Evolutionary conservation across 352 stramenopile genomes (phyloP).

Genomic region (Phytophthora fragariaefolia): DNA sequence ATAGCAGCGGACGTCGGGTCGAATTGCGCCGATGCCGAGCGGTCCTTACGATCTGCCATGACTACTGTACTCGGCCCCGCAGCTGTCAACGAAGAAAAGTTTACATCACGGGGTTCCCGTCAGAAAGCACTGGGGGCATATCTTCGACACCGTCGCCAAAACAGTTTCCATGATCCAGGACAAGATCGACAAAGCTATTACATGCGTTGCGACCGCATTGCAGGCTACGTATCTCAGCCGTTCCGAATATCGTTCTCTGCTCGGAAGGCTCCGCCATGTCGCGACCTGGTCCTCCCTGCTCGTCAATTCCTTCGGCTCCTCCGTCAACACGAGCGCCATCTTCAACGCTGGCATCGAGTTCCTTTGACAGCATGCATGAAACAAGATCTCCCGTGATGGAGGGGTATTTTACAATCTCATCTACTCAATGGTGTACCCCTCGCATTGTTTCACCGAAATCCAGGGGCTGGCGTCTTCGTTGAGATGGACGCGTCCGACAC

Average conservation of each 20-base stretch:
- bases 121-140: not conserved
- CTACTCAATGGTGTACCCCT: not conserved
- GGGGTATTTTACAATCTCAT: not conserved
- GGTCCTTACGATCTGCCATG: not conserved
- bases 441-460: not conserved
- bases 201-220: too few relatives aligned
- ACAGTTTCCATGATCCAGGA: not conserved
- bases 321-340: not conserved
- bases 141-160: not conserved
- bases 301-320: not conserved
- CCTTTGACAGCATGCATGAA: not conserved
- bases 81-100: conserved; percentile 5
- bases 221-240: not conserved
- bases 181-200: not conserved
- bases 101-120: not conserved
- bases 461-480: too few relatives aligned
- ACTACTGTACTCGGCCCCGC: not conserved
- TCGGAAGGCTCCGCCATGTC: not conserved
- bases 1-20: not conserved
- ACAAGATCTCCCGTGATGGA: not conserved
- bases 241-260: not conserved
- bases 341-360: not conserved
- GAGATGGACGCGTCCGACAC: conserved; percentile 20
- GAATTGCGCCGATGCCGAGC: not conserved
- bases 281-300: not conserved